These are phyloP conservation scores for Nakazawaea ambrosiae DNA, from an alignment of 805 yeast genomes.

Conservation along the genomic window DNA sequence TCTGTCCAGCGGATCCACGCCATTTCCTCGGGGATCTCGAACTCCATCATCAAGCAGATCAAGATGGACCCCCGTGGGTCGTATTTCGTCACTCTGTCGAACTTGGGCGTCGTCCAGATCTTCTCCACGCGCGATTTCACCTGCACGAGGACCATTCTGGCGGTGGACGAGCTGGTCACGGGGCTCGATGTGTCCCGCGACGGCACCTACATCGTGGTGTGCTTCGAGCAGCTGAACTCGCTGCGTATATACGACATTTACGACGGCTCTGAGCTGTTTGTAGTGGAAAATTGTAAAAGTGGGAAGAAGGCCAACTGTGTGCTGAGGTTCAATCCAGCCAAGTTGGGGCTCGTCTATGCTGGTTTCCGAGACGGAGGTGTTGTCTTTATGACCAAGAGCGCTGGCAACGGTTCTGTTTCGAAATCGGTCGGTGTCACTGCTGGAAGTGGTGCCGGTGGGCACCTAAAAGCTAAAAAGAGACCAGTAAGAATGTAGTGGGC, in stretches of 20 bases:
- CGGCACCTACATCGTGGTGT: slow-evolving; percentile 30
- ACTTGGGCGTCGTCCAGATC: slow-evolving; percentile 39
- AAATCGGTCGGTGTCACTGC: too few relatives aligned
- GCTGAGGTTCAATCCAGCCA: slow-evolving; percentile 11
- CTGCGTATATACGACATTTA: slow-evolving; percentile 28
- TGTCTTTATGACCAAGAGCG: neutral
- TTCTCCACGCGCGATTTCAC: slow-evolving; percentile 30
- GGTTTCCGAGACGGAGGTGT: slow-evolving; percentile 5
- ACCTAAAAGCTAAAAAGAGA: neutral
- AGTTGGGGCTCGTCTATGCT: slow-evolving; percentile 12
- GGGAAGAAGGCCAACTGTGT: slow-evolving; percentile 7
- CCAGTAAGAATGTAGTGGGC: neutral
- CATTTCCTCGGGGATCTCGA: slow-evolving; percentile 13
- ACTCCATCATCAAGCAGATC: slow-evolving; percentile 31
- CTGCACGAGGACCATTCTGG: slow-evolving; percentile 23
- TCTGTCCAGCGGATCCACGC: slow-evolving; percentile 5
- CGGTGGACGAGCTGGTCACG: slow-evolving; percentile 35
- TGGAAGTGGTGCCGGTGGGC: too few relatives aligned
- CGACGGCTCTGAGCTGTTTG: slow-evolving; percentile 23
- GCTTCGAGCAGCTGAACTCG: slow-evolving; percentile 24
- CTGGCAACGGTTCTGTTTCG: neutral
- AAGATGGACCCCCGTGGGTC: slow-evolving; percentile 31
- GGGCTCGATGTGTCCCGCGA: slow-evolving; percentile 29
- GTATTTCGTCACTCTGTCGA: slow-evolving; percentile 33
- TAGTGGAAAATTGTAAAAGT: slow-evolving; percentile 10